Evolutionary conservation across 768 basidiomycete genomes (phyloP).

Genomic region (Calocybe cyanea): DNA sequence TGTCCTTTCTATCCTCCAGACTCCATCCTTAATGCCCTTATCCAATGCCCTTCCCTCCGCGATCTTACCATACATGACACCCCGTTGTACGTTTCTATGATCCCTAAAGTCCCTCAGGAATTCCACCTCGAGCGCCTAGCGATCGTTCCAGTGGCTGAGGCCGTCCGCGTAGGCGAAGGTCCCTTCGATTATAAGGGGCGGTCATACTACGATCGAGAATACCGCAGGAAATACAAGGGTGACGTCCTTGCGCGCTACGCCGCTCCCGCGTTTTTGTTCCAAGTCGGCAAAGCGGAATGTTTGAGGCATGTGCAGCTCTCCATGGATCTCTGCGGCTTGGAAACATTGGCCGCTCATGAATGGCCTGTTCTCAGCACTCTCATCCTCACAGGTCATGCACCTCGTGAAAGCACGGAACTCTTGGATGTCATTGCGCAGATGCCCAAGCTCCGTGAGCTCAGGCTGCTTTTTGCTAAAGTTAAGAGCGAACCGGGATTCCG

Average conservation of each 20-base stretch:
- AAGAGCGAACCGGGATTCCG: constrained; percentile 24
- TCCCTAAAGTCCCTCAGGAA: constrained; percentile 25
- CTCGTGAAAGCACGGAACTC: constrained; percentile 25
- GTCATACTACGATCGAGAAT: constrained; percentile 34
- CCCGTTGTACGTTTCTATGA: constrained; percentile 31
- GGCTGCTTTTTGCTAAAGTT: constrained; percentile 30
- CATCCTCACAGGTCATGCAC: constrained; percentile 36
- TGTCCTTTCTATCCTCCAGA: constrained; percentile 39
- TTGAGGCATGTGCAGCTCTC: constrained; percentile 36
- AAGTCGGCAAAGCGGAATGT: constrained; percentile 25
- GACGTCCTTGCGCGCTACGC: constrained; percentile 29
- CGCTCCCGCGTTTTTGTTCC: constrained; percentile 27
- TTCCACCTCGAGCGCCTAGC: constrained; percentile 31
- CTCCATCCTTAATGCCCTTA: constrained; percentile 31
- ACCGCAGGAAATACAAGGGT: constrained; percentile 34
- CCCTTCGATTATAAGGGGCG: constrained; percentile 34
- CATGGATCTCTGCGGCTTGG: constrained; percentile 29
- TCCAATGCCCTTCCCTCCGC: constrained; percentile 30
- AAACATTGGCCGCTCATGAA: constrained; percentile 24
- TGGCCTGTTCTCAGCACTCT: constrained; percentile 36
- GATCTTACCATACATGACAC: constrained; percentile 37
- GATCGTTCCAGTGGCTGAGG: constrained; percentile 37
- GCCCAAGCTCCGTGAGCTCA: constrained; percentile 29
- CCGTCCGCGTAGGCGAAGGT: constrained; percentile 37
- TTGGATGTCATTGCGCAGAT: constrained; percentile 31